phyloP scores from a whole-genome alignment of 2,329 filamentous ascomycete genomes.

The Fusarium sp. region DNA sequence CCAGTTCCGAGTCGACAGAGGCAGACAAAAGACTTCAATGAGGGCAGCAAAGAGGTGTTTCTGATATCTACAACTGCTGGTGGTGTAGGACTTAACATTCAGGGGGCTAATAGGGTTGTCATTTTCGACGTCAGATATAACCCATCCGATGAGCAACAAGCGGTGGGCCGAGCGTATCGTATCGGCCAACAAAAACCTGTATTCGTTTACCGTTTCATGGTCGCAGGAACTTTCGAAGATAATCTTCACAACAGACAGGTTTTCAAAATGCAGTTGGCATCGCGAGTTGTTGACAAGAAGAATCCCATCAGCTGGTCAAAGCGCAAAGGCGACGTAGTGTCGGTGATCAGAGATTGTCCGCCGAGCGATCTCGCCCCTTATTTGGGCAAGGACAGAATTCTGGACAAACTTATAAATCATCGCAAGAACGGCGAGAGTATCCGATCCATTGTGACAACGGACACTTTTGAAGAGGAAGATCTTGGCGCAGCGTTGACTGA shows the following conservation, averaged over 20 bases:
- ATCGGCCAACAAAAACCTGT: slow-evolving; percentile 84
- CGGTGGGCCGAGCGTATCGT: slow-evolving; percentile 85
- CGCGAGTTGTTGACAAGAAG: slow-evolving; percentile 84
- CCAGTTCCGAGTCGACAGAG: slow-evolving; percentile 65
- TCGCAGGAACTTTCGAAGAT: slow-evolving; percentile 82
- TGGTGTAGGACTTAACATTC: slow-evolving; percentile 84
- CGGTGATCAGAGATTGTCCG: slow-evolving; percentile 61
- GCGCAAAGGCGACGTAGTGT: slow-evolving; percentile 66
- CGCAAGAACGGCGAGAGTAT: slow-evolving; percentile 53
- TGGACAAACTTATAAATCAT: slow-evolving; percentile 59
- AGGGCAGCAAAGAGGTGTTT: slow-evolving; percentile 65
- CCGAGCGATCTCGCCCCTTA: slow-evolving; percentile 63
- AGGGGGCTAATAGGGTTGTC: slow-evolving; percentile 84
- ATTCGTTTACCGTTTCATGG: slow-evolving; percentile 83
- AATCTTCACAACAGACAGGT: slow-evolving; percentile 76
- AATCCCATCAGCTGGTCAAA: slow-evolving; percentile 75
- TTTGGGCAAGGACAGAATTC: slow-evolving; percentile 69
- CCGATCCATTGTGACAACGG: slow-evolving; percentile 69
- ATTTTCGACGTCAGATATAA: slow-evolving; percentile 88
- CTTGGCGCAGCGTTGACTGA: slow-evolving; percentile 62
- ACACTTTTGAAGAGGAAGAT: slow-evolving; percentile 78
- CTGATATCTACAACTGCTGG: slow-evolving; percentile 87
- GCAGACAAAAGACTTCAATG: slow-evolving; percentile 75
- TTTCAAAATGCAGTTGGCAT: slow-evolving; percentile 84
- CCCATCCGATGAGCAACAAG: slow-evolving; percentile 84